phyloP scores from a whole-genome alignment of 2,329 filamentous ascomycete genomes.

The Phyllosticta citriasiana region DNA sequence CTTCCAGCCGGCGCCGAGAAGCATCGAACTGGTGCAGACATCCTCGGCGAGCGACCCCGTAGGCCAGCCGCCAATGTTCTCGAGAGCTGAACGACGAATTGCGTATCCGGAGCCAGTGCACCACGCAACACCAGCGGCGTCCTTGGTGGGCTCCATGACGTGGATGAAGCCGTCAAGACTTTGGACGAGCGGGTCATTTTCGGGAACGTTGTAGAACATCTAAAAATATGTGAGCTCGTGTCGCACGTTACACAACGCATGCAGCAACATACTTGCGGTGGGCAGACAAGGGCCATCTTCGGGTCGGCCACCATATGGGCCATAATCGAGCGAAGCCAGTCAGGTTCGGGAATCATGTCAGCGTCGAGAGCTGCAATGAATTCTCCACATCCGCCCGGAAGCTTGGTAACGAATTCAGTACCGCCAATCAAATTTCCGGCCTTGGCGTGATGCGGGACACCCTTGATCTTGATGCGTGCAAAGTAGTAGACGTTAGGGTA shows the following conservation, averaged over 20 bases:
- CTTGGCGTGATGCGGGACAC: slow-evolving; percentile 38
- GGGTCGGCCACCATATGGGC: slow-evolving; percentile 47
- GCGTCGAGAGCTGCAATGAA: slow-evolving; percentile 56
- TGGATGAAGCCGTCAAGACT: slow-evolving; percentile 51
- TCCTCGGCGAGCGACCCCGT: slow-evolving; percentile 52
- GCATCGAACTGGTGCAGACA: slow-evolving; percentile 47
- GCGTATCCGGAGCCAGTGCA: slow-evolving; percentile 56
- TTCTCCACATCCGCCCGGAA: slow-evolving; percentile 37
- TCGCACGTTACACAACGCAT: slow-evolving; percentile 26
- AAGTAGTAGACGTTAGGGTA: slow-evolving; percentile 35
- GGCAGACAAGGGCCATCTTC: slow-evolving; percentile 50
- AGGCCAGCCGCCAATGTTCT: slow-evolving; percentile 53
- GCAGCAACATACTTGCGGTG: slow-evolving; percentile 26
- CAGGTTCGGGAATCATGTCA: slow-evolving; percentile 56
- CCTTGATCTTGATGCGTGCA: slow-evolving; percentile 36
- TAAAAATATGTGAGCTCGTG: slow-evolving; percentile 8
- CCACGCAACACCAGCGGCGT: slow-evolving; percentile 45
- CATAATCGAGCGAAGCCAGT: slow-evolving; percentile 50
- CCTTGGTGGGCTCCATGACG: slow-evolving; percentile 35
- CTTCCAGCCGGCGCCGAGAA: slow-evolving; percentile 53
- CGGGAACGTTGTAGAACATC: slow-evolving; percentile 54
- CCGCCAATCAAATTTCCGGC: neutral
- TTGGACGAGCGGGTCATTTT: slow-evolving; percentile 48
- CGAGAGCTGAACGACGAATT: slow-evolving; percentile 48
- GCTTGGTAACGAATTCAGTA: slow-evolving; percentile 24